phyloP scores from a whole-genome alignment of 1,284 basidiomycete species.

The Rhodotorula sp. region DNA sequence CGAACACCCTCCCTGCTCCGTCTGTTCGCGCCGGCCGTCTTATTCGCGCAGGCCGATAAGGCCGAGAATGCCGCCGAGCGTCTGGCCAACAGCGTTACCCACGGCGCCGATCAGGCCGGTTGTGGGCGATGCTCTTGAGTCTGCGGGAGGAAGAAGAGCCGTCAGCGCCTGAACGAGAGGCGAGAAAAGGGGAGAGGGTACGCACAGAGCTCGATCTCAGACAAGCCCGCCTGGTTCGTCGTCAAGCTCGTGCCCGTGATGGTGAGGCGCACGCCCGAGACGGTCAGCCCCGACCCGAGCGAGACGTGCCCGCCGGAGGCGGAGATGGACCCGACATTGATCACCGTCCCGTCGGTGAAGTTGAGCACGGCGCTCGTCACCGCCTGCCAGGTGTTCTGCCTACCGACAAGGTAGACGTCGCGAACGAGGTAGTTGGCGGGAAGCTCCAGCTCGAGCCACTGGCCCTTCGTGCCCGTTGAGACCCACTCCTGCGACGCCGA shows the following conservation, averaged over 20 bases:
- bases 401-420: conserved; percentile 20
- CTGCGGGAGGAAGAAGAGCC: background rate
- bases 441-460: conserved; percentile 30
- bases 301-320: conserved; percentile 26
- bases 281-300: conserved; percentile 23
- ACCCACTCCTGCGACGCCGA: conserved; percentile 27
- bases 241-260: conserved; percentile 11
- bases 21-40: background rate
- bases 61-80: conserved; percentile 4
- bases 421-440: conserved; percentile 30
- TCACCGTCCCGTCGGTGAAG: conserved; percentile 32
- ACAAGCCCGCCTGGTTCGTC: conserved; percentile 22
- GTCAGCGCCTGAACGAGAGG: background rate
- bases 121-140: conserved; percentile 3
- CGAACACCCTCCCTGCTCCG: background rate
- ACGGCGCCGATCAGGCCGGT: conserved; percentile 6
- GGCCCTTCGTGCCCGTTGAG: conserved; percentile 4
- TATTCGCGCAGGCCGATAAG: background rate
- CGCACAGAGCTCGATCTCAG: conserved; percentile 30
- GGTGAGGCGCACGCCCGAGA: conserved; percentile 36
- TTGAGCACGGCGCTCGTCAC: conserved; percentile 17
- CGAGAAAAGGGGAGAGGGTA: background rate
- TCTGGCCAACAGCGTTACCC: conserved; percentile 16
- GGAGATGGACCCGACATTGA: conserved; percentile 6
- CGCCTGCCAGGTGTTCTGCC: conserved; percentile 11